Percentiles rank a stretch among this genome's conserved stretches.
Evolutionary conservation across 163 green algal species (phyloP).

Genomic region (Botryococcus braunii): DNA sequence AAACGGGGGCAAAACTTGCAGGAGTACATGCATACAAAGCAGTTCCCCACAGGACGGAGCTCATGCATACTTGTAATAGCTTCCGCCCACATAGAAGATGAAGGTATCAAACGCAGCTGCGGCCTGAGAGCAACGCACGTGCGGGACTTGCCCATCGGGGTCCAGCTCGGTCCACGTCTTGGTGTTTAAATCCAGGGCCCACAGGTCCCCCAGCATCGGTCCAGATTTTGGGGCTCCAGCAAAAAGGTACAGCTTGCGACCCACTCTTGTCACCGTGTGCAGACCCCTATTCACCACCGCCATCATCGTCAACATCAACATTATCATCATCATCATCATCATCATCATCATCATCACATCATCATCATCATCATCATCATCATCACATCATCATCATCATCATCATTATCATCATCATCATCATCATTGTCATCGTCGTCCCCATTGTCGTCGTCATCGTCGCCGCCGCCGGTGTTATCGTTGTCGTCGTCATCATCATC

Average conservation of each 20-base stretch:
- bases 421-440: background rate
- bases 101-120: slow-evolving; percentile 1
- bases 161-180: slow-evolving; percentile 12
- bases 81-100: slow-evolving; percentile 16
- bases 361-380: too few species aligned
- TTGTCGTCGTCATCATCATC: background rate
- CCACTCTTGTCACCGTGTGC: slow-evolving; percentile 14
- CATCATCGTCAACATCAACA: background rate
- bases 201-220: slow-evolving; percentile 22
- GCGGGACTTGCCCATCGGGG: slow-evolving; percentile 10
- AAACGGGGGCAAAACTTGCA: too few species aligned
- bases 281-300: slow-evolving; percentile 11
- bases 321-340: too few species aligned
- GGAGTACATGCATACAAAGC: too few species aligned
- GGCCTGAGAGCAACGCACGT: slow-evolving; percentile 20
- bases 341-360: too few species aligned
- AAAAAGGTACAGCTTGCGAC: slow-evolving; percentile 16
- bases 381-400: too few species aligned
- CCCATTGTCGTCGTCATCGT: background rate
- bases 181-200: slow-evolving; percentile 5
- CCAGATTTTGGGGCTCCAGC: slow-evolving; percentile 19
- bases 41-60: background rate
- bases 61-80: slow-evolving; percentile 19
- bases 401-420: too few species aligned
- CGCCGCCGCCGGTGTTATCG: background rate